A percentile compares a stretch with the other conserved stretches of the same genome.
These are phyloP conservation scores for Fomitopsis pinicola DNA, from an alignment of 1,284 basidiomycete genomes.

Conservation along the genomic window DNA sequence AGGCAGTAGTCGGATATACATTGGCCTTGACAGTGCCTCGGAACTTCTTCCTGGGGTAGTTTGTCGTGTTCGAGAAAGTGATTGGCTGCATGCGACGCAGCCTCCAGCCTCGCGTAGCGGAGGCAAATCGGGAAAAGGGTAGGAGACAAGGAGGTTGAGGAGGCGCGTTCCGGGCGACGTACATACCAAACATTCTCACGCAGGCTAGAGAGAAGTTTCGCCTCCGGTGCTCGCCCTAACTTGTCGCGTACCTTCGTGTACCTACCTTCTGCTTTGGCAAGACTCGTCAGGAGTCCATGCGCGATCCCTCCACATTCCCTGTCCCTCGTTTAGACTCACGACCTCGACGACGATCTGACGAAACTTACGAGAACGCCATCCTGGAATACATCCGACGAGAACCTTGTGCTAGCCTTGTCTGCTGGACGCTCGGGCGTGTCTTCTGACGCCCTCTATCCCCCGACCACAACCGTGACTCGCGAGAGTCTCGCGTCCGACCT, in stretches of 20 bases:
- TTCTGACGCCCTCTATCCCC: not conserved
- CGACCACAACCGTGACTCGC: not conserved
- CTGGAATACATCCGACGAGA: conserved; percentile 17
- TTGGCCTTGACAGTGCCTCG: not conserved
- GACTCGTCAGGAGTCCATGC: conserved; percentile 22
- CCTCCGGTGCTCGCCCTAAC: not conserved
- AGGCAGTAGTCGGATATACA: not conserved
- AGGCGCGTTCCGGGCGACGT: not conserved
- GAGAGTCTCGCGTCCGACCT: not conserved
- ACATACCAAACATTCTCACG: not conserved
- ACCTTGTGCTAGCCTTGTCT: conserved; percentile 12
- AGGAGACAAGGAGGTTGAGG: conserved; percentile 13
- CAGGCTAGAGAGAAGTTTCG: not conserved
- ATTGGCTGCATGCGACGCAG: not conserved
- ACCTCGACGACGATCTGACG: conserved; percentile 22
- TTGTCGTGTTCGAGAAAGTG: not conserved
- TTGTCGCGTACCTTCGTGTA: not conserved
- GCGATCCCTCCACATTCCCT: conserved; percentile 11
- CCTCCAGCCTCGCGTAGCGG: not conserved
- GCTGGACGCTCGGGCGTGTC: conserved; percentile 3
- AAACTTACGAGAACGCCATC: conserved; percentile 16
- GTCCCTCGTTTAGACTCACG: conserved; percentile 24
- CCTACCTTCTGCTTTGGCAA: conserved; percentile 8
- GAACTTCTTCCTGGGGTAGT: not conserved
- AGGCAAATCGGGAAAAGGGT: conserved; percentile 9